phyloP scores from a whole-genome alignment of 2,329 filamentous ascomycete species.

The Ophiostoma himal-ulmi region DNA sequence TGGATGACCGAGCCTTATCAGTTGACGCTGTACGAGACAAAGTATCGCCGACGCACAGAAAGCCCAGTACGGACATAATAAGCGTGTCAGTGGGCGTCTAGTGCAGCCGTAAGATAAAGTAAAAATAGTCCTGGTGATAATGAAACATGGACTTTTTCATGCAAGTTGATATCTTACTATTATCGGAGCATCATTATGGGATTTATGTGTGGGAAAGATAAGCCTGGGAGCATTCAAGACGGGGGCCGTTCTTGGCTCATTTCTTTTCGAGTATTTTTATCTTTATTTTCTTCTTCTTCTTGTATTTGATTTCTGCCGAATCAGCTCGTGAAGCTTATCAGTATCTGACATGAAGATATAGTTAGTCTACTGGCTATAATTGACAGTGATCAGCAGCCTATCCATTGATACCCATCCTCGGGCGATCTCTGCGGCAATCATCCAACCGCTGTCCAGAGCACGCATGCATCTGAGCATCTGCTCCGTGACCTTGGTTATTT shows the following conservation, averaged over 20 bases:
- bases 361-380: not conserved
- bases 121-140: not conserved
- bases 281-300: not conserved
- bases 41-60: not conserved
- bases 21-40: not conserved
- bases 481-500: not conserved
- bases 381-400: conserved; percentile 1
- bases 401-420: not conserved
- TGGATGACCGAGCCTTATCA: not conserved
- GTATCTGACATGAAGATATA: not conserved
- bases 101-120: not conserved
- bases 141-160: not conserved
- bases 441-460: not conserved
- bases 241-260: not conserved
- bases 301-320: not conserved
- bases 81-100: not conserved
- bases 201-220: not conserved
- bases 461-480: not conserved
- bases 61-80: not conserved
- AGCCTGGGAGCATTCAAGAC: conserved; percentile 4
- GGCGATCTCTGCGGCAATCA: not conserved
- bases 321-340: not conserved
- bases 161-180: not conserved
- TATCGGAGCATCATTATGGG: not conserved
- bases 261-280: not conserved